Percentiles rank a stretch among this genome's conserved stretches.
phyloP scores from a whole-genome alignment of 176 grass and related monocot species.

The Aegilops sharonensis region DNA sequence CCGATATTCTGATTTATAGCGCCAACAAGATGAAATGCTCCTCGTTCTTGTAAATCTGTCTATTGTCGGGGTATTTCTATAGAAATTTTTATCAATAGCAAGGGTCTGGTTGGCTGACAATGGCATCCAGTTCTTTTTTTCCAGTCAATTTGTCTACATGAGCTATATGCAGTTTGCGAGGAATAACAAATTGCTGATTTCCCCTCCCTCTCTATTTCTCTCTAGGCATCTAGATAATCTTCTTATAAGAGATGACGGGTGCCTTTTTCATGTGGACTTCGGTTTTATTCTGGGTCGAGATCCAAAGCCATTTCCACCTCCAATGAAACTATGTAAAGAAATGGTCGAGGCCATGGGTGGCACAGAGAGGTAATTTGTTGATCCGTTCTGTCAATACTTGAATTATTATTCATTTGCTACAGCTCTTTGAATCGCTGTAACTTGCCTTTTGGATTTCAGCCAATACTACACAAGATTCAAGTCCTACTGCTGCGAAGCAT shows the following conservation, averaged over 20 bases:
- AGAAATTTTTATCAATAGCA: not conserved
- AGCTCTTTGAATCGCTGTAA: slow-evolving; percentile 2
- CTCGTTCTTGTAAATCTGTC: slow-evolving; percentile 4
- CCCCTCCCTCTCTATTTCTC: slow-evolving; percentile 17
- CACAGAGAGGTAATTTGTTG: slow-evolving; percentile 72
- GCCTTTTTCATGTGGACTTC: slow-evolving; percentile 97
- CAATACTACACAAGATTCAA: slow-evolving; percentile 98
- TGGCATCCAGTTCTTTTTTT: slow-evolving; percentile 4
- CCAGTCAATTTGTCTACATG: not conserved
- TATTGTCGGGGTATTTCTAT: slow-evolving; percentile 18
- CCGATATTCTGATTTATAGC: not conserved
- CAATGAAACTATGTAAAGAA: slow-evolving; percentile 99
- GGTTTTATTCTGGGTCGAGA: slow-evolving; percentile 94
- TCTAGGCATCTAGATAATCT: slow-evolving; percentile 97
- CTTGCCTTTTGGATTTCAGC: slow-evolving; percentile 48
- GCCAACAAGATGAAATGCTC: not conserved
- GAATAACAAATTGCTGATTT: slow-evolving; percentile 32
- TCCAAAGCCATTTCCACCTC: slow-evolving; percentile 96
- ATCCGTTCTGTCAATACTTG: not conserved
- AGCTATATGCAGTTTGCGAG: slow-evolving; percentile 2
- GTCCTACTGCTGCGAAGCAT: slow-evolving; percentile 97
- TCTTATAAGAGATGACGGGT: slow-evolving; percentile 88
- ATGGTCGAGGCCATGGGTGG: slow-evolving; percentile 99
- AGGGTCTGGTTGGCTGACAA: not conserved
- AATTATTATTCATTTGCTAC: slow-evolving; percentile 4